A percentile compares a stretch with the other conserved stretches of the same genome.
Evolutionary conservation across 176 grass and related monocot species (phyloP).

Genomic region (Aegilops longissima): DNA sequence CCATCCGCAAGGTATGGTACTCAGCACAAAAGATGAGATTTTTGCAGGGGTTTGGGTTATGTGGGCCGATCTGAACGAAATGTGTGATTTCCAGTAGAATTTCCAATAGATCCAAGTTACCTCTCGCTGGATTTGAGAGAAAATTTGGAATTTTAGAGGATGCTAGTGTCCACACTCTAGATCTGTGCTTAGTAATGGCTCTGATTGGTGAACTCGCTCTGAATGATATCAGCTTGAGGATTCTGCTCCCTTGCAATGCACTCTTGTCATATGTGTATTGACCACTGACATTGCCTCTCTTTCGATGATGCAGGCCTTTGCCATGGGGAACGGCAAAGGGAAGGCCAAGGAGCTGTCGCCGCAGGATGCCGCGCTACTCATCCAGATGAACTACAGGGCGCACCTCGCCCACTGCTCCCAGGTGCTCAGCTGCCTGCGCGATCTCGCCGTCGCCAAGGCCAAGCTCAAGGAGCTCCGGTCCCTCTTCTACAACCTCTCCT

Average conservation of each 20-base stretch:
- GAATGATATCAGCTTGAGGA: not conserved
- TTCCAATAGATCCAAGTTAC: not conserved
- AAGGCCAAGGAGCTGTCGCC: slow-evolving; percentile 78
- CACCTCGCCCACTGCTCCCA: slow-evolving; percentile 82
- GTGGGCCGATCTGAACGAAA: not conserved
- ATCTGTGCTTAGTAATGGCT: not conserved
- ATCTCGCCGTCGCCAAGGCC: slow-evolving; percentile 80
- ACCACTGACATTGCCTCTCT: not conserved
- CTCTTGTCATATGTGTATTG: not conserved
- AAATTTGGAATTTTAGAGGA: not conserved
- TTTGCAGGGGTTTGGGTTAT: not conserved
- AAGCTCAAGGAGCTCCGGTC: slow-evolving; percentile 87
- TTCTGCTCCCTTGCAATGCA: not conserved
- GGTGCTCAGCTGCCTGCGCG: slow-evolving; percentile 76
- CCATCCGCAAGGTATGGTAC: slow-evolving; percentile 59
- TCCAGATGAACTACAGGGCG: slow-evolving; percentile 75
- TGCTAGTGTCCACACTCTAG: not conserved
- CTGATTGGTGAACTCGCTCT: not conserved
- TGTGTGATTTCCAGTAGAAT: not conserved
- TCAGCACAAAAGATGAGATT: not conserved
- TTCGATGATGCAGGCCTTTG: slow-evolving; percentile 46
- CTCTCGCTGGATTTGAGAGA: not conserved
- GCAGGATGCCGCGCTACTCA: slow-evolving; percentile 73
- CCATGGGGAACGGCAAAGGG: slow-evolving; percentile 54
- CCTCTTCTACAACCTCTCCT: slow-evolving; percentile 75